Base-by-base conservation (phyloP, 805 yeast species). In the Wickerhamiella sergipiensis region DNA sequence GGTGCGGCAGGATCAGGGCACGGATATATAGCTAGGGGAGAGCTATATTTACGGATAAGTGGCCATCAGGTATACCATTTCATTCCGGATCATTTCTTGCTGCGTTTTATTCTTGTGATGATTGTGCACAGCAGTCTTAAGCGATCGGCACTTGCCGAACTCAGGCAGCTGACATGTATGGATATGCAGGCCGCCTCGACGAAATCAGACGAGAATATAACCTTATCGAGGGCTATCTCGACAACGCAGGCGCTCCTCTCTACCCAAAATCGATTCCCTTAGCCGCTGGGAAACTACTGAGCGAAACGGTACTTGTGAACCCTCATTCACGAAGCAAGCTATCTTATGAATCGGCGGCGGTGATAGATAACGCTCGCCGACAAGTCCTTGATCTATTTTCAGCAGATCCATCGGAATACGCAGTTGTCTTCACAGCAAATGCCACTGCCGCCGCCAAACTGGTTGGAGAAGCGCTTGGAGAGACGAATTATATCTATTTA, bases 171-270 rank as follows among this genome's bases (percentile, higher is more conserved):
- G 29, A 22, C 46, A 43, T 43, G 46, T 23, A 23, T n/a, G 47
- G 21, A 17, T 50, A 52, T 40, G 24, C 36, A n/a, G 48, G 47
- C 18, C 47, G 22, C 15, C 40, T 52, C n/a, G 52, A 43, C 4
- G 26, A 22, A 6, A 59, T 59, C 19, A 19, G 61, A 7, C 40
- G 21, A 10, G 55, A 58, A 29, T 50, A 51, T 13, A 23, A 10
- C 3, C 46, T 48, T 24, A 55, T 52, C 8, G 50, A 50, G 13
- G 58, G 63, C 5, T 73, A 72, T 49, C 57, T 73, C 24, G 77
- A 73, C 50, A 71, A 71, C 57, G 76, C 77, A 1, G 77, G 75
- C 1, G 61, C 70, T 48, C 69, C 75, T 1, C 49, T 69, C 2
- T 64, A 65, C 40, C 61, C 71, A 2, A 58, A 58, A 26, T 50